Percentiles rank a stretch among this genome's conserved stretches.
These are phyloP conservation scores for Xylaria grammica DNA, from an alignment of 495 filamentous ascomycete species.

Conservation along the genomic window DNA sequence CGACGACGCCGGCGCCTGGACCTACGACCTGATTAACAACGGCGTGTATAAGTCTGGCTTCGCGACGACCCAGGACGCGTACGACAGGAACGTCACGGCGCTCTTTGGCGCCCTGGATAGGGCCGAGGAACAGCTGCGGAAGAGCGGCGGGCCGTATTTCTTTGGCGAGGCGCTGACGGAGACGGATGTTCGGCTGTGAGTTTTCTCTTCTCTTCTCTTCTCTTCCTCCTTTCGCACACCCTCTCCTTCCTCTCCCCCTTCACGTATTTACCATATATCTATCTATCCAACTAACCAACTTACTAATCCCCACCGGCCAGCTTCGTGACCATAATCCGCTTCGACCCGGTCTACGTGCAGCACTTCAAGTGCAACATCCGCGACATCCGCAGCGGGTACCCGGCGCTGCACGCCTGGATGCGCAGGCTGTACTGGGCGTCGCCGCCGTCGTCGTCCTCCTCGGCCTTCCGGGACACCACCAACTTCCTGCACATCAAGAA, in stretches of 20 bases:
- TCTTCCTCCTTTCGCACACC: background rate
- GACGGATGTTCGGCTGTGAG: constrained; percentile 69
- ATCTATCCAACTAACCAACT: background rate
- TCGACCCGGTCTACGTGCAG: constrained; percentile 89
- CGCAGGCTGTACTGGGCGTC: constrained; percentile 71
- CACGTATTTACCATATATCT: background rate
- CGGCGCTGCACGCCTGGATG: constrained; percentile 70
- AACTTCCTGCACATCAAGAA: constrained; percentile 68
- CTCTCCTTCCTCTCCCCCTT: background rate
- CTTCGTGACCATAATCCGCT: constrained; percentile 85
- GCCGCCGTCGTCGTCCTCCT: constrained; percentile 53
- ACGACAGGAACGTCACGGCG: constrained; percentile 67
- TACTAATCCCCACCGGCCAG: constrained; percentile 12
- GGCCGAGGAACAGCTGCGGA: constrained; percentile 69
- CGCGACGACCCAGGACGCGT: constrained; percentile 72
- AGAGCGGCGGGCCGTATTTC: constrained; percentile 61
- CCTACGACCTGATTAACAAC: constrained; percentile 62
- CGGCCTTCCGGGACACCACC: constrained; percentile 64
- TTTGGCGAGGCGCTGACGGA: constrained; percentile 76
- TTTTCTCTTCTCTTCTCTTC: background rate
- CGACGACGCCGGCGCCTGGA: constrained; percentile 80
- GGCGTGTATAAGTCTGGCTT: constrained; percentile 57
- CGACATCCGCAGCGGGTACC: constrained; percentile 81
- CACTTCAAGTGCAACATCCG: constrained; percentile 93
- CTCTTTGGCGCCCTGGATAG: constrained; percentile 77